These are phyloP conservation scores for Phascolomyces articulosus DNA, from an alignment of 371 early-diverging fungal species.

Conservation along the genomic window DNA sequence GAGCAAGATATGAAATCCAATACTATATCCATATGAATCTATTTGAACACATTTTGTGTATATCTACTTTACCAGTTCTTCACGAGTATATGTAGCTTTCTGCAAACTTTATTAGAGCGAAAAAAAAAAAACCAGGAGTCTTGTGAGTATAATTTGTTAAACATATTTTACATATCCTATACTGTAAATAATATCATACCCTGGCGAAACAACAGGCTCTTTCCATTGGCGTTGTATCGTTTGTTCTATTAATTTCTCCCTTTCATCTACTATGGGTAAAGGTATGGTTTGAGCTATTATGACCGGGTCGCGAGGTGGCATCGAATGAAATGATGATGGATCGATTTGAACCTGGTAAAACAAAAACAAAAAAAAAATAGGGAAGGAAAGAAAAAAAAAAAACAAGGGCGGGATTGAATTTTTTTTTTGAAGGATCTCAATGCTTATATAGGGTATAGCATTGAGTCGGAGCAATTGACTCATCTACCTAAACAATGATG, in stretches of 20 bases:
- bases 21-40: too few relatives aligned
- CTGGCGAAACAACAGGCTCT: background rate
- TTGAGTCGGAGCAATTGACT: background rate
- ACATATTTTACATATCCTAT: background rate
- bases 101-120: conserved; percentile 20
- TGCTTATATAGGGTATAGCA: background rate
- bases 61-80: conserved; percentile 31
- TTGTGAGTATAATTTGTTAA: background rate
- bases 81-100: conserved; percentile 37
- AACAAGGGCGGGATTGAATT: background rate
- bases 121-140: background rate
- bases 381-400: background rate
- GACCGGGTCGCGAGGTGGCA: conserved; percentile 13
- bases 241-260: background rate
- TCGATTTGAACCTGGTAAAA: background rate
- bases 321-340: background rate
- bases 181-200: background rate
- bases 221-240: background rate
- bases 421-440: background rate
- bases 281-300: background rate
- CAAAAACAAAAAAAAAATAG: background rate
- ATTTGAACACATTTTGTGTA: too few relatives aligned
- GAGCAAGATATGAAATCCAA: too few relatives aligned
- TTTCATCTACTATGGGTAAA: background rate
- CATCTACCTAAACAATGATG: too few relatives aligned